Conservation (phyloP, 2,329 filamentous ascomycete species). For the Penicillium sp. region DNA sequence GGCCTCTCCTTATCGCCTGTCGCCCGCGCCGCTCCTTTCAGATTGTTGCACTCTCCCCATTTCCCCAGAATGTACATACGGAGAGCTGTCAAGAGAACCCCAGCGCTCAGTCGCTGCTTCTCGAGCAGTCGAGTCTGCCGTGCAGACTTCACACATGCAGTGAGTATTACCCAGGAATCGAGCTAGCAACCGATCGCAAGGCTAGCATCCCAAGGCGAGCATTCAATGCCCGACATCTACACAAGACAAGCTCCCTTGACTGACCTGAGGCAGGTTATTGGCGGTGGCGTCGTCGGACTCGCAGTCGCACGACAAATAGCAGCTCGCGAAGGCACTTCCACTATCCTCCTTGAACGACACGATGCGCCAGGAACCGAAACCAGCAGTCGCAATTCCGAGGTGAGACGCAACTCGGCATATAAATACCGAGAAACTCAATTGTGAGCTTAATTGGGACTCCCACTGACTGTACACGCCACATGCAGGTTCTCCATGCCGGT, state of each 20-base stretch:
- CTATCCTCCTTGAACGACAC: conserved; percentile 82
- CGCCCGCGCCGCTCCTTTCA: neutral
- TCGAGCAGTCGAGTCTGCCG: conserved; percentile 45
- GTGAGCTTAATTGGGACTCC: neutral
- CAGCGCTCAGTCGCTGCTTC: conserved; percentile 39
- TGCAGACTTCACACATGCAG: conserved; percentile 68
- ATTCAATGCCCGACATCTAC: neutral
- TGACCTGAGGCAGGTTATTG: conserved; percentile 57
- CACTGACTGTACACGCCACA: neutral
- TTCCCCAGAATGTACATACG: conserved; percentile 17
- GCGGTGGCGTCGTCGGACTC: conserved; percentile 76
- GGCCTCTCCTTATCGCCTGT: conserved; percentile 1
- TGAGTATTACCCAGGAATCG: conserved; percentile 26
- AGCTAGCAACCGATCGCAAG: neutral
- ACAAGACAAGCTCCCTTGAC: neutral
- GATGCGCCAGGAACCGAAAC: conserved; percentile 78
- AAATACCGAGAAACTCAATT: neutral
- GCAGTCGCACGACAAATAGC: conserved; percentile 77
- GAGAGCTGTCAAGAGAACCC: conserved; percentile 12
- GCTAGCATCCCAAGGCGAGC: no score
- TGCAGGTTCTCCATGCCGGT: conserved; percentile 86
- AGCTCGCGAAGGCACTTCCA: conserved; percentile 62
- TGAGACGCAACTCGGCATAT: conserved; percentile 30
- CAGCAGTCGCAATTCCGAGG: conserved; percentile 86
- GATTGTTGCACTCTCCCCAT: conserved; percentile 13